Percentiles rank a stretch among this genome's conserved stretches.
These are phyloP conservation scores for Pseudoturritis turrita DNA, from an alignment of 345 rosid genomes.

Conservation along the genomic window DNA sequence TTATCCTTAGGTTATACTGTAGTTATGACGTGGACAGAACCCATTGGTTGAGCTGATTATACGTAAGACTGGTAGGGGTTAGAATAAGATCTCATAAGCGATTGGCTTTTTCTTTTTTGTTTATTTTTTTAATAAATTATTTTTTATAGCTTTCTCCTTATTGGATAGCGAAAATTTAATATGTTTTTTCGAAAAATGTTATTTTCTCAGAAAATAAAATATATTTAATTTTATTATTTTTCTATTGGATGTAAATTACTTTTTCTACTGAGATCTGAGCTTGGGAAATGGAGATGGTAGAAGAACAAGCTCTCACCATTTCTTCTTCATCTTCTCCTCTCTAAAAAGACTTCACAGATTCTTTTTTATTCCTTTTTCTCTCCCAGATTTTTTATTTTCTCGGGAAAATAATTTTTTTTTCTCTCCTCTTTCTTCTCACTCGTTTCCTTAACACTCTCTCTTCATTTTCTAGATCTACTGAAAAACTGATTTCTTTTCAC, in stretches of 20 bases:
- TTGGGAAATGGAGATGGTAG: constrained; percentile 44
- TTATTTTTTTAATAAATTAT: background rate
- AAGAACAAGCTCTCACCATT: constrained; percentile 33
- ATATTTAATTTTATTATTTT: background rate
- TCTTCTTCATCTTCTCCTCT: constrained; percentile 24
- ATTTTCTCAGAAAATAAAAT: background rate
- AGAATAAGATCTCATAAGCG: constrained; percentile 27
- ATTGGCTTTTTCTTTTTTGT: constrained; percentile 25
- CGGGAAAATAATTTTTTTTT: background rate
- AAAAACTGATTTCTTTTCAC: background rate
- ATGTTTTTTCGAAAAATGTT: constrained; percentile 18
- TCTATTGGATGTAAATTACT: constrained; percentile 9
- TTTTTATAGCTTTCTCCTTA: constrained; percentile 18
- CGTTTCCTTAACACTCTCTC: constrained; percentile 5
- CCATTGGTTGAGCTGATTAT: constrained; percentile 14
- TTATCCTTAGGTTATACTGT: constrained; percentile 16
- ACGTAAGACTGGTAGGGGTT: constrained; percentile 24
- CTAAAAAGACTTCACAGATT: constrained; percentile 19
- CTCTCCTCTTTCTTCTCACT: constrained; percentile 14
- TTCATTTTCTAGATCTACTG: constrained; percentile 42
- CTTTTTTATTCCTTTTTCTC: background rate
- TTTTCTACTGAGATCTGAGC: constrained; percentile 37
- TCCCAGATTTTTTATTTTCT: constrained; percentile 29
- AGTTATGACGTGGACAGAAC: background rate
- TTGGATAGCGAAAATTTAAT: constrained; percentile 51